phyloP scores from a whole-genome alignment of 1,139 yeast species.

The Suhomyces maxii region DNA sequence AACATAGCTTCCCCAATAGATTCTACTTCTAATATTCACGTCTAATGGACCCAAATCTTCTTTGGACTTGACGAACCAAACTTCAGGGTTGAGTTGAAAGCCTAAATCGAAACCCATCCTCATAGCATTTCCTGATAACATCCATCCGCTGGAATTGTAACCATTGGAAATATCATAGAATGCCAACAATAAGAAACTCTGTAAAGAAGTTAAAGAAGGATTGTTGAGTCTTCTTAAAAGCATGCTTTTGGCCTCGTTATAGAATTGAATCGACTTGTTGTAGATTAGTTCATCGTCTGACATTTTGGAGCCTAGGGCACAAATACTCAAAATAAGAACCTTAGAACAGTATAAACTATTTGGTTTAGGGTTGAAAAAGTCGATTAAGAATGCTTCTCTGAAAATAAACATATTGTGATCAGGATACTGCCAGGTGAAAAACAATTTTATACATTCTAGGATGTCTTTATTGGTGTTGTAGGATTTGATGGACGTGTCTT shows the following conservation, averaged over 20 bases:
- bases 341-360: conserved; percentile 51
- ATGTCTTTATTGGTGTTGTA: conserved; percentile 44
- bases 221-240: conserved; percentile 40
- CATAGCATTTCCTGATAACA: conserved; percentile 60
- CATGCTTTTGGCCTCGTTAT: conserved; percentile 45
- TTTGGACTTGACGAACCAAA: conserved; percentile 46
- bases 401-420: conserved; percentile 63
- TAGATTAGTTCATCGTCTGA: conserved; percentile 43
- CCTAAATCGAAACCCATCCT: conserved; percentile 68
- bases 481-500: conserved; percentile 24
- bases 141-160: conserved; percentile 59
- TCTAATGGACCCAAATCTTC: conserved; percentile 39
- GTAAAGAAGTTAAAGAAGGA: conserved; percentile 48
- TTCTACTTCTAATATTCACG: conserved; percentile 56
- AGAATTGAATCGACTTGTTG: conserved; percentile 40
- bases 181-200: conserved; percentile 51
- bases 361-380: conserved; percentile 52
- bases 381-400: conserved; percentile 63
- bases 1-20: conserved; percentile 67
- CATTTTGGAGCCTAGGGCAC: conserved; percentile 58
- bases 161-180: conserved; percentile 60
- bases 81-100: conserved; percentile 60
- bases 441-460: conserved; percentile 51
- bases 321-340: conserved; percentile 52
- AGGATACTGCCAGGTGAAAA: conserved; percentile 67